Evolutionary conservation across 805 yeast species (phyloP).

Genomic region (Priceomyces medius): DNA sequence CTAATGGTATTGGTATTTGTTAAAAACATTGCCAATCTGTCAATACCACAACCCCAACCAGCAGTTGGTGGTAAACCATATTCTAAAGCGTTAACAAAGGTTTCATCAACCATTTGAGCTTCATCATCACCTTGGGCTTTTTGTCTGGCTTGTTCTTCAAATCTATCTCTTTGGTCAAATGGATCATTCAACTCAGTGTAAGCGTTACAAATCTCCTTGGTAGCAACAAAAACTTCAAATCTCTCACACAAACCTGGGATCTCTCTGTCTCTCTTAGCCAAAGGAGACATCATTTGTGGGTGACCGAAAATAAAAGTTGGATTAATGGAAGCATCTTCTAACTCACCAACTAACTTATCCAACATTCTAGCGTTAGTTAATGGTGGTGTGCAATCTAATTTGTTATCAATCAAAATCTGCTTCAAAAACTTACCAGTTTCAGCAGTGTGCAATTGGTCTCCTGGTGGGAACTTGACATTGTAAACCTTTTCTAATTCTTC

Average conservation of each 20-base stretch:
- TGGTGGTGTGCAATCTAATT: conserved; percentile 88
- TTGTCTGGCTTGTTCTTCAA: conserved; percentile 98
- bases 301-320: conserved; percentile 98
- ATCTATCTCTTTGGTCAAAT: conserved; percentile 94
- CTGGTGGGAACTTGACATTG: conserved; percentile 90
- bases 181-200: conserved; percentile 99
- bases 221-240: conserved; percentile 97
- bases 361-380: conserved; percentile 98
- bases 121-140: conserved; percentile 99
- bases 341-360: conserved; percentile 95
- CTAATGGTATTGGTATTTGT: conserved; percentile 95
- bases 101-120: conserved; percentile 95
- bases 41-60: conserved; percentile 99
- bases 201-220: conserved; percentile 97
- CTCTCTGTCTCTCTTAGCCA: conserved; percentile 93
- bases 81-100: conserved; percentile 95
- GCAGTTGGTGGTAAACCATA: conserved; percentile 99
- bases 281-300: conserved; percentile 99
- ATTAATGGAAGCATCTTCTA: conserved; percentile 91
- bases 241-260: conserved; percentile 96
- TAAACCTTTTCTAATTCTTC: conserved; percentile 87
- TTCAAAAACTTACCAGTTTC: conserved; percentile 92
- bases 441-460: conserved; percentile 88
- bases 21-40: conserved; percentile 96
- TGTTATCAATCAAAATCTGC: conserved; percentile 71